Base-by-base conservation (phyloP, 495 filamentous ascomycete species). In the Hypoxylon fragiforme region DNA sequence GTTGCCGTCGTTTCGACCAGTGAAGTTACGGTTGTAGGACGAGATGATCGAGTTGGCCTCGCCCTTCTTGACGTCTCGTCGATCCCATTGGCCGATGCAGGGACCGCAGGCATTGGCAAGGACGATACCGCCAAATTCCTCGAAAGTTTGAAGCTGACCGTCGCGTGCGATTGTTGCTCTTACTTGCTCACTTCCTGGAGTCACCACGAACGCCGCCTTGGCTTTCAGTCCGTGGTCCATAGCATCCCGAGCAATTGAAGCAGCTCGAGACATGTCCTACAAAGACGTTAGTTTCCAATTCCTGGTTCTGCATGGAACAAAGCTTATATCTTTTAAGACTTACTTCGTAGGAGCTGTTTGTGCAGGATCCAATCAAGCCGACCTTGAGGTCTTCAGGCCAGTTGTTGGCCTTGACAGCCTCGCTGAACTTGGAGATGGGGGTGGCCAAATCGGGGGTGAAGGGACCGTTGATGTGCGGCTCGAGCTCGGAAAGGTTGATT, bases 391-490 rank as follows among this genome's bases (percentile, higher is more conserved):
- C 92, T 73, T 95, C 86, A 32, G 94, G 94, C 94, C 94, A 98
- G 73, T 86, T 86, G 76, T 98, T 96, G 62, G 81, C 77, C 81
- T 92, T 88, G 57, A 92, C 94, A 63, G 94, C 90, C 71, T 92
- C 86, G 73, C 90, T 90, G 77, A 97, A 97, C 79, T 97, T 88
- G 73, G 91, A 95, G 76, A 98, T 91, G 14, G 94, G 94, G 34
- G 94, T 97, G 37, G 92, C 91, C 73, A 98, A 85, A 85, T 98
- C 94, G 53, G 94, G 94, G n/a, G 94, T 98, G 85, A 98, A 98
- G 46, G 94, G 94, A 62, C 94, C 94, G 79, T 98, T 98, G 79
- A 98, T 90, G 74, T 98, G 90, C 30, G 94, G 94, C 81, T 98
- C 94, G 37, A 98, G 87, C 74, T 94, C 87, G 44, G 81, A 86